Evolutionary conservation across 371 early-diverging fungal genomes (phyloP).

Genomic region (Paramicrosporidium saccamoebae): DNA sequence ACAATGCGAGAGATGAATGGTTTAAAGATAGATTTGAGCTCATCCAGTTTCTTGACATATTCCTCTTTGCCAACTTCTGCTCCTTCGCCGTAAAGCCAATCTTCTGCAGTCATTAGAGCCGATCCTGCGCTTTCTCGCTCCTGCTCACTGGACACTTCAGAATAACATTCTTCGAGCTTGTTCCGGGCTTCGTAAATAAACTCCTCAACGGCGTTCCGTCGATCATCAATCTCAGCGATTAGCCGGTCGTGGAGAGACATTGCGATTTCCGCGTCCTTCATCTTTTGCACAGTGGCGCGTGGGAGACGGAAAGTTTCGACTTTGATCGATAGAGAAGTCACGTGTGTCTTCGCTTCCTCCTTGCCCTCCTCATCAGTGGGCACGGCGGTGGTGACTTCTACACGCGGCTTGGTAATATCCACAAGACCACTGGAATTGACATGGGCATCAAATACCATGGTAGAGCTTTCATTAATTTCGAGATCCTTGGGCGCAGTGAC

Average conservation of each 20-base stretch:
- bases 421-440: too few relatives aligned
- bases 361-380: conserved; percentile 12
- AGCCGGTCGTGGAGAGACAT: conserved; percentile 57
- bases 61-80: conserved; percentile 63
- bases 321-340: too few relatives aligned
- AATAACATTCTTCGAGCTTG: conserved; percentile 38
- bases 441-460: too few relatives aligned
- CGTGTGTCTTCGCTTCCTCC: too few relatives aligned
- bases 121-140: conserved; percentile 26
- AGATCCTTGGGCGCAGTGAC: too few relatives aligned
- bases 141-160: conserved; percentile 28
- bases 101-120: conserved; percentile 42
- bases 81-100: conserved; percentile 91
- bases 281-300: conserved; percentile 14
- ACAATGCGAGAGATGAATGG: too few relatives aligned
- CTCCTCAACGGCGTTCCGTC: conserved; percentile 81
- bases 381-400: conserved; percentile 11
- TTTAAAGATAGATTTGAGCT: too few relatives aligned
- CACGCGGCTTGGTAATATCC: conserved; percentile 37
- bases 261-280: conserved; percentile 37
- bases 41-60: conserved; percentile 41
- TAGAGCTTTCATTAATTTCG: too few relatives aligned
- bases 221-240: conserved; percentile 66
- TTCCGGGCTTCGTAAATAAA: conserved; percentile 84
- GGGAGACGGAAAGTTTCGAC: conserved; percentile 20